Evolutionary conservation across 2,329 filamentous ascomycete genomes (phyloP).

Genomic region (Trichothecium roseum): DNA sequence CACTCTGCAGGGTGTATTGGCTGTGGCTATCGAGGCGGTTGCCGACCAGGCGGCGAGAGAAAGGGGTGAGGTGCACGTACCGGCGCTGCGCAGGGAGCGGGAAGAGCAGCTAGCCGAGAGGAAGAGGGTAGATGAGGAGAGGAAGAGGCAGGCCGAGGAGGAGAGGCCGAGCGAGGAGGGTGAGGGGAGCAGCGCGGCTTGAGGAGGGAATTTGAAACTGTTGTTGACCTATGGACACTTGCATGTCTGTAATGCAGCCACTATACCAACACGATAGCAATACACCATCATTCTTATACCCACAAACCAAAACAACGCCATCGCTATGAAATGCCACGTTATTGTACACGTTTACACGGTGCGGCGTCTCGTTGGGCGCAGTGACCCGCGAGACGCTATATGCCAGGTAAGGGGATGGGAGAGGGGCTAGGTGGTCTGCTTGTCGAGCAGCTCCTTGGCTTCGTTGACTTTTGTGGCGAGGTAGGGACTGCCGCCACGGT

Average conservation of each 20-base stretch:
- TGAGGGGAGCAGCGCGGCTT: neutral
- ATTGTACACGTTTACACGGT: constrained; percentile 1
- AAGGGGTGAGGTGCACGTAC: constrained; percentile 8
- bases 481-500: constrained; percentile 93
- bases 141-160: neutral
- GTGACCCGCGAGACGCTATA: no score
- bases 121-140: neutral
- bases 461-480: constrained; percentile 97
- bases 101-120: neutral
- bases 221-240: neutral
- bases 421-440: constrained; percentile 30
- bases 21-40: constrained; percentile 16
- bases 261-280: neutral
- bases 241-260: neutral
- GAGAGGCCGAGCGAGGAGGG: neutral
- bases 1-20: constrained; percentile 64
- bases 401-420: no score
- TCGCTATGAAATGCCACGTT: constrained; percentile 27
- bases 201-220: constrained; percentile 4
- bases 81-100: constrained; percentile 2
- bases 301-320: constrained; percentile 31
- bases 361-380: no score
- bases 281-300: no score
- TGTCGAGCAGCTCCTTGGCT: constrained; percentile 92
- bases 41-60: constrained; percentile 10